phyloP scores from a whole-genome alignment of 345 rosid species.

The Lepidium sativum region DNA sequence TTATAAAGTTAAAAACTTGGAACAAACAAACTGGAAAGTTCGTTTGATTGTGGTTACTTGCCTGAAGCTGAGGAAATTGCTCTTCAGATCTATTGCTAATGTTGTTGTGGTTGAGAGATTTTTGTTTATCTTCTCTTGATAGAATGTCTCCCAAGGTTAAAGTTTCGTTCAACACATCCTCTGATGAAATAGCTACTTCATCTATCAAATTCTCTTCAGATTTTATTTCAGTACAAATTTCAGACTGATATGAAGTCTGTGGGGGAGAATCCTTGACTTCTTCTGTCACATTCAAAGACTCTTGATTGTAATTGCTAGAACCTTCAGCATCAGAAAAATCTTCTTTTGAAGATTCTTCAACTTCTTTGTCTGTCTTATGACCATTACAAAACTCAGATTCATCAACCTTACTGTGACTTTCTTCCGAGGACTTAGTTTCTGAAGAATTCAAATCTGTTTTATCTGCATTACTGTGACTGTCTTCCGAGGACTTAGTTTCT shows the following conservation, averaged over 20 bases:
- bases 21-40: neutral
- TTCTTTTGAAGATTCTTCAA: slow-evolving; percentile 23
- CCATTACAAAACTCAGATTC: slow-evolving; percentile 7
- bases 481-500: slow-evolving; percentile 13
- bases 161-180: slow-evolving; percentile 11
- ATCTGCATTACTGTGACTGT: neutral
- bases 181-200: neutral
- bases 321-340: slow-evolving; percentile 17
- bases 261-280: neutral
- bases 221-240: no score
- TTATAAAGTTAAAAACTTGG: neutral
- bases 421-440: slow-evolving; percentile 14
- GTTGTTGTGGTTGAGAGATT: neutral
- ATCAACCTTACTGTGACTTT: neutral
- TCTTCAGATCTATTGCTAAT: slow-evolving; percentile 18
- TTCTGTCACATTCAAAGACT: slow-evolving; percentile 6
- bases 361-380: neutral
- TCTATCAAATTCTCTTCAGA: slow-evolving; percentile 7
- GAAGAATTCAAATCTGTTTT: neutral
- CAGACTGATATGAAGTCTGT: neutral
- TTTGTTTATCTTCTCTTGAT: slow-evolving; percentile 20
- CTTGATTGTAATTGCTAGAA: slow-evolving; percentile 3
- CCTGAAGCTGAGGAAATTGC: slow-evolving; percentile 20
- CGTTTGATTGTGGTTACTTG: neutral
- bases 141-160: slow-evolving; percentile 43